Conservation (phyloP, 805 yeast species). For the Hanseniaspora singularis region DNA sequence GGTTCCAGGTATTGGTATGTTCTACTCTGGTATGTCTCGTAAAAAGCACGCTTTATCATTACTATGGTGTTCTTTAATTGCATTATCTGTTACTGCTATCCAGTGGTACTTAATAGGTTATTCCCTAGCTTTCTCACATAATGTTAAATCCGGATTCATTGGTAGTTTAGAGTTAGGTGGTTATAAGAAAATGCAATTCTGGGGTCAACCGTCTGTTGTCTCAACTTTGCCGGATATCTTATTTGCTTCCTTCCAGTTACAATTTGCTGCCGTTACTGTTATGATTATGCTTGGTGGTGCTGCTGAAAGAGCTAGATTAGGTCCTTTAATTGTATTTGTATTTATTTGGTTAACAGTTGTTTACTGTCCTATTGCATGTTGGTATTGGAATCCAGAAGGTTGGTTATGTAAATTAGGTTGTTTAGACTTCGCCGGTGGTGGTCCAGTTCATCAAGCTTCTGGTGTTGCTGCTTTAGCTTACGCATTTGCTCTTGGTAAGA, state of each 20-base stretch:
- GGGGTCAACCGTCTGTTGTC: slow-evolving; percentile 61
- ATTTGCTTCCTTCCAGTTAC: slow-evolving; percentile 85
- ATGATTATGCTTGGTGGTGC: slow-evolving; percentile 95
- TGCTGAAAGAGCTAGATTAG: slow-evolving; percentile 89
- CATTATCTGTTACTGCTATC: slow-evolving; percentile 67
- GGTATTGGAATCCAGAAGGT: slow-evolving; percentile 95
- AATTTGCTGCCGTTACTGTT: slow-evolving; percentile 91
- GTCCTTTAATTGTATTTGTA: slow-evolving; percentile 91
- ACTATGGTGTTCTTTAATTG: slow-evolving; percentile 89
- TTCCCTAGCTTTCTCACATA: slow-evolving; percentile 71
- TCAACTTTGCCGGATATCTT: slow-evolving; percentile 75
- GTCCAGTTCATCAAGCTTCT: slow-evolving; percentile 90
- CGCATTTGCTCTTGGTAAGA: slow-evolving; percentile 82
- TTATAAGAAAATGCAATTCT: slow-evolving; percentile 52
- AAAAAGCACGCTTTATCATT: slow-evolving; percentile 92
- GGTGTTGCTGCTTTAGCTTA: slow-evolving; percentile 93
- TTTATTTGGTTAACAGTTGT: slow-evolving; percentile 92
- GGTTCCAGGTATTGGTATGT: slow-evolving; percentile 90
- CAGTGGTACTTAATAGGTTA: slow-evolving; percentile 99
- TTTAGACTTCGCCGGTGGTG: slow-evolving; percentile 96
- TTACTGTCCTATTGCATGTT: slow-evolving; percentile 89
- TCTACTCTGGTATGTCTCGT: slow-evolving; percentile 87
- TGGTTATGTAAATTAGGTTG: slow-evolving; percentile 80
- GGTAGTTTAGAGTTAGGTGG: slow-evolving; percentile 78
- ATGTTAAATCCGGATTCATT: slow-evolving; percentile 49